A percentile compares a stretch with the other conserved stretches of the same genome.
These are phyloP conservation scores for Phycomyces nitens DNA, from an alignment of 192 early-diverging fungal genomes.

Conservation along the genomic window DNA sequence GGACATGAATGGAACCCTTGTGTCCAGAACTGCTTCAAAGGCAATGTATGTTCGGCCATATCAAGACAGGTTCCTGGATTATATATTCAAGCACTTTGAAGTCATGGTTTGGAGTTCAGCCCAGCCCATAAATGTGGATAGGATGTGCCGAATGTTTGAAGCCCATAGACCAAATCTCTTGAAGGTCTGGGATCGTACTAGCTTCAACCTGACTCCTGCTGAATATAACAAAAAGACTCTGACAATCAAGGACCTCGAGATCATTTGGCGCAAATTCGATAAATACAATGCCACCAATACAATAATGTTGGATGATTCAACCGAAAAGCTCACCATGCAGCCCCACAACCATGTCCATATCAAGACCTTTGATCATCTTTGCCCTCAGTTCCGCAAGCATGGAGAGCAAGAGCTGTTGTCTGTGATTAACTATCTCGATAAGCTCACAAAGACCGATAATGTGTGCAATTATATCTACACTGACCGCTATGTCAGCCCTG, in stretches of 20 bases:
- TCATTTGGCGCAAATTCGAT: constrained; percentile 41
- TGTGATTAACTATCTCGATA: constrained; percentile 38
- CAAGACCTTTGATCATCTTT: constrained; percentile 34
- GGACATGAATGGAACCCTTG: constrained; percentile 69
- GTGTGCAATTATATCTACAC: constrained; percentile 42
- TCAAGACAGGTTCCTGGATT: constrained; percentile 50
- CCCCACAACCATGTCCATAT: constrained; percentile 45
- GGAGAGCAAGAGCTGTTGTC: constrained; percentile 42
- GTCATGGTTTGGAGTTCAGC: constrained; percentile 81
- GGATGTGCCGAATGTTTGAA: constrained; percentile 52
- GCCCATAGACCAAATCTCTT: constrained; percentile 31
- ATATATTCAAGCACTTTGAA: constrained; percentile 50
- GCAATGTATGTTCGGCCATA: constrained; percentile 45
- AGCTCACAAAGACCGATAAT: constrained; percentile 33
- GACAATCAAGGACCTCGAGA: constrained; percentile 62
- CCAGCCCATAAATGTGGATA: constrained; percentile 45
- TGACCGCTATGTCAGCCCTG: constrained; percentile 29
- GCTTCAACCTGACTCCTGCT: constrained; percentile 38
- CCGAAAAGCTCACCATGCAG: constrained; percentile 45
- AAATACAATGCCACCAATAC: constrained; percentile 48
- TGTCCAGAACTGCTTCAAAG: constrained; percentile 38
- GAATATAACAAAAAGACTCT: constrained; percentile 41
- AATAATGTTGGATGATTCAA: constrained; percentile 51
- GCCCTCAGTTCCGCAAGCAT: not conserved
- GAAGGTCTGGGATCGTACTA: constrained; percentile 57